phyloP scores from a whole-genome alignment of 2,329 filamentous ascomycete genomes.

The Aphanocladium album region DNA sequence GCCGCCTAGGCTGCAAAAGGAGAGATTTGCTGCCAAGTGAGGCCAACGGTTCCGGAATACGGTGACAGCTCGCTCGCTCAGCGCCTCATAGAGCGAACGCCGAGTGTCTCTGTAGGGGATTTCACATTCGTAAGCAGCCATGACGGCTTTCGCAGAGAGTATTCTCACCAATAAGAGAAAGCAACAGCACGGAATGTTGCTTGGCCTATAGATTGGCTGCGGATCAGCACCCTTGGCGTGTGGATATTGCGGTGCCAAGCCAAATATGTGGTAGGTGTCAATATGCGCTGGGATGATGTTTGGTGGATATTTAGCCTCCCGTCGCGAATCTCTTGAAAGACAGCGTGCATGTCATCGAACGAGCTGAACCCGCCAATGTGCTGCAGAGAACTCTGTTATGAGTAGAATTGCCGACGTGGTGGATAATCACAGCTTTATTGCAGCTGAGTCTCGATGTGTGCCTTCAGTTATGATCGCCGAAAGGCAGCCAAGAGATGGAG shows the following conservation, averaged over 20 bases:
- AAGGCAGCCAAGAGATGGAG: background rate
- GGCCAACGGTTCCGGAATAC: background rate
- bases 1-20: background rate
- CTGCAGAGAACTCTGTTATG: too few species aligned
- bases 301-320: background rate
- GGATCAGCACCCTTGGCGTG: conserved; percentile 8
- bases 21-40: background rate
- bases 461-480: background rate
- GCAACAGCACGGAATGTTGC: background rate
- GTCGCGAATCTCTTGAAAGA: background rate
- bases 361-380: background rate
- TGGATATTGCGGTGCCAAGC: conserved; percentile 3
- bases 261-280: background rate
- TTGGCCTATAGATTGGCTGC: conserved; percentile 6
- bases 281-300: background rate
- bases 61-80: background rate
- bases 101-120: background rate
- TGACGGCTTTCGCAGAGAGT: conserved; percentile 5
- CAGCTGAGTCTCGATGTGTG: background rate
- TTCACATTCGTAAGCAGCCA: conserved; percentile 1
- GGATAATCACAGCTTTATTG: too few species aligned
- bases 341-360: background rate
- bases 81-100: background rate
- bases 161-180: background rate
- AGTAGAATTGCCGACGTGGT: too few species aligned